Evolutionary conservation across 768 basidiomycete genomes (phyloP).

Genomic region (Pisolithus microcarpus): DNA sequence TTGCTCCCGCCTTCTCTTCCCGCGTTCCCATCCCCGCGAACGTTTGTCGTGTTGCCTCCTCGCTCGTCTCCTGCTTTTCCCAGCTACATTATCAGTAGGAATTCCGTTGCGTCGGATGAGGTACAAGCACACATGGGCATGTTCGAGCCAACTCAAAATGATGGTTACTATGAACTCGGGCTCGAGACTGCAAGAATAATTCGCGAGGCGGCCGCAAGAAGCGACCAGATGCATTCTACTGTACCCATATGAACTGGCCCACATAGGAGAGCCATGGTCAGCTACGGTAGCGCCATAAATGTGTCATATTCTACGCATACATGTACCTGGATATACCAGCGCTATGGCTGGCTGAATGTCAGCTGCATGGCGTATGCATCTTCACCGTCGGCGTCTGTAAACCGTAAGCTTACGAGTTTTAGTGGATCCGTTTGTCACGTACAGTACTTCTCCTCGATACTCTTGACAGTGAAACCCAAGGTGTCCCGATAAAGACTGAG

Average conservation of each 20-base stretch:
- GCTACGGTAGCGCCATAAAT: too few species aligned
- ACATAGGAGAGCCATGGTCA: slow-evolving; percentile 1
- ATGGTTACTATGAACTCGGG: slow-evolving; percentile 86
- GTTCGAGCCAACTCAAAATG: slow-evolving; percentile 76
- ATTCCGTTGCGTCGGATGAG: slow-evolving; percentile 66
- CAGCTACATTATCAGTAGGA: slow-evolving; percentile 59
- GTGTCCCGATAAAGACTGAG: slow-evolving; percentile 83
- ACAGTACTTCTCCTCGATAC: slow-evolving; percentile 90
- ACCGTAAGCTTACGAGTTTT: slow-evolving; percentile 6
- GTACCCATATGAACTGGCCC: background rate
- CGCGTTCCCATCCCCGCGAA: slow-evolving; percentile 46
- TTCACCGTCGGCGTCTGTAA: slow-evolving; percentile 85
- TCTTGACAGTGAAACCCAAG: slow-evolving; percentile 80
- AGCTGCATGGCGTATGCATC: slow-evolving; percentile 91
- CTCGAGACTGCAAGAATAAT: slow-evolving; percentile 57
- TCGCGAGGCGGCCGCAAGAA: slow-evolving; percentile 42
- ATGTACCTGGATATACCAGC: too few species aligned
- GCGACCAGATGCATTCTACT: background rate
- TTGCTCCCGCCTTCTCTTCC: slow-evolving; percentile 66
- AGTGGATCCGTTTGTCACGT: slow-evolving; percentile 25
- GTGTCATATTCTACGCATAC: too few species aligned
- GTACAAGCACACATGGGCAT: slow-evolving; percentile 83
- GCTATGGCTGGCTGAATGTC: slow-evolving; percentile 35
- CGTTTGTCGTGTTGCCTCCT: slow-evolving; percentile 72
- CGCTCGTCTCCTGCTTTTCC: slow-evolving; percentile 37